Percentiles rank a stretch among this genome's conserved stretches.
Conservation (phyloP, 208 protist genomes). For the Crithidia acanthocephali region DNA sequence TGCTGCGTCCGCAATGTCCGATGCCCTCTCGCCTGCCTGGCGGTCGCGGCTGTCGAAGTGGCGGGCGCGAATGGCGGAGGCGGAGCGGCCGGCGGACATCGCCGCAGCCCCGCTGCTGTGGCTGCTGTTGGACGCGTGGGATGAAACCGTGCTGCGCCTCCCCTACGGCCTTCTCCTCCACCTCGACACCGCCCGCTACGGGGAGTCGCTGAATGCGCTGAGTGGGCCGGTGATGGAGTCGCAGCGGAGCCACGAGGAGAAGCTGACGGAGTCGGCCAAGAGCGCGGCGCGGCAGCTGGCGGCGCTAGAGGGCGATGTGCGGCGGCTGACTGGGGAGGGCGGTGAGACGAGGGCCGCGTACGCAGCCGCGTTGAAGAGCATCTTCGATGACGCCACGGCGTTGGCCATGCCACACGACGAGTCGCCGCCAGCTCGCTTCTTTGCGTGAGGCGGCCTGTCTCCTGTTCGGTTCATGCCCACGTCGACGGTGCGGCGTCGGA, state of each 20-base stretch:
- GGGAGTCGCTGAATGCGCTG: conserved; percentile 44
- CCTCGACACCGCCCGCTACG: conserved; percentile 45
- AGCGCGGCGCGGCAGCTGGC: conserved; percentile 25
- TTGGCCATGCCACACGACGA: conserved; percentile 40
- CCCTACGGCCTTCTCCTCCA: conserved; percentile 60
- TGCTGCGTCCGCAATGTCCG: too few relatives aligned
- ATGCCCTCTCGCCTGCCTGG: too few relatives aligned
- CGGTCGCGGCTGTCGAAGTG: conserved; percentile 25
- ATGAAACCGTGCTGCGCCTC: conserved; percentile 61
- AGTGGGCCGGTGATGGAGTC: conserved; percentile 31
- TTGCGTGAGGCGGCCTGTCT: neutral
- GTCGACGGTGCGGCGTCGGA: too few relatives aligned
- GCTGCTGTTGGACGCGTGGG: conserved; percentile 72
- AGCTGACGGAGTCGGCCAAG: conserved; percentile 8
- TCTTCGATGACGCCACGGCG: conserved; percentile 28
- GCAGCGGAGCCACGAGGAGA: conserved; percentile 23
- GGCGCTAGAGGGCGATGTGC: conserved; percentile 33
- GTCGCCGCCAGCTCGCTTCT: conserved; percentile 14
- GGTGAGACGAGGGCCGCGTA: conserved; percentile 15
- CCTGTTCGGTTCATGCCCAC: too few relatives aligned
- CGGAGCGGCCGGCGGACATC: conserved; percentile 35
- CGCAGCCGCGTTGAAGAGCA: conserved; percentile 10
- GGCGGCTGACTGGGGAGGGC: conserved; percentile 6
- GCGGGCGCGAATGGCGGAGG: conserved; percentile 25
- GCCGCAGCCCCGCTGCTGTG: conserved; percentile 43